These are phyloP conservation scores for Cardiospermum halicacabum DNA, from an alignment of 345 rosid genomes.

Conservation along the genomic window DNA sequence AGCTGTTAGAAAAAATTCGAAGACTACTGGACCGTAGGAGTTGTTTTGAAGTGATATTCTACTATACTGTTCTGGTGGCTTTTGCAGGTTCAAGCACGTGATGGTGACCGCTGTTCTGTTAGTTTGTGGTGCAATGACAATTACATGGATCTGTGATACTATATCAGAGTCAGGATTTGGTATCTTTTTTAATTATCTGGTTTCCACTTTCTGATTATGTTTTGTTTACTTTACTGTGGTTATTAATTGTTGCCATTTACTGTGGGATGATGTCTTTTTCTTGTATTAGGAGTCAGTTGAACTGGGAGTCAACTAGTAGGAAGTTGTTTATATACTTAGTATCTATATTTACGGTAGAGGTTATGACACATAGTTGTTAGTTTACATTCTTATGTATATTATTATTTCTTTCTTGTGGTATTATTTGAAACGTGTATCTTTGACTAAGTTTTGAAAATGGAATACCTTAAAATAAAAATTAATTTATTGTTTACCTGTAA, in stretches of 20 bases:
- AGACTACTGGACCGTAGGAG: not conserved
- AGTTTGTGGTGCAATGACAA: slow-evolving; percentile 93
- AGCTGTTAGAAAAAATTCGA: not conserved
- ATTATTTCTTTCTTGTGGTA: not conserved
- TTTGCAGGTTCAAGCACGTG: slow-evolving; percentile 77
- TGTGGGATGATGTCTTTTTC: not conserved
- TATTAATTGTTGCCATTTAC: not conserved
- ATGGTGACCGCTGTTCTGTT: slow-evolving; percentile 68
- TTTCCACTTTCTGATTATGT: not conserved
- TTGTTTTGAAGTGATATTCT: slow-evolving; percentile 8
- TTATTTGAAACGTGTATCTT: not conserved
- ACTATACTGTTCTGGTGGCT: slow-evolving; percentile 9
- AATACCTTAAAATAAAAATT: not conserved
- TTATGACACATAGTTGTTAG: not conserved
- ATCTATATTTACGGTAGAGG: not conserved
- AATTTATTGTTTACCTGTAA: not conserved
- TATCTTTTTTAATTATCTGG: slow-evolving; percentile 24
- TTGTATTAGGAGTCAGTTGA: not conserved
- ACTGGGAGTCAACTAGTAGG: not conserved
- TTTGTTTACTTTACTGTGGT: not conserved
- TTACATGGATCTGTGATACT: slow-evolving; percentile 94
- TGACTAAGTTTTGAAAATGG: slow-evolving; percentile 1
- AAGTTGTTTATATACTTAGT: not conserved
- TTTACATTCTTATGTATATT: slow-evolving; percentile 1
- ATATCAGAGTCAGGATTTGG: slow-evolving; percentile 97